Percentiles rank a stretch among this genome's conserved stretches.
These are phyloP conservation scores for Bipolaris cookei DNA, from an alignment of 2,329 filamentous ascomycete species.

Conservation along the genomic window DNA sequence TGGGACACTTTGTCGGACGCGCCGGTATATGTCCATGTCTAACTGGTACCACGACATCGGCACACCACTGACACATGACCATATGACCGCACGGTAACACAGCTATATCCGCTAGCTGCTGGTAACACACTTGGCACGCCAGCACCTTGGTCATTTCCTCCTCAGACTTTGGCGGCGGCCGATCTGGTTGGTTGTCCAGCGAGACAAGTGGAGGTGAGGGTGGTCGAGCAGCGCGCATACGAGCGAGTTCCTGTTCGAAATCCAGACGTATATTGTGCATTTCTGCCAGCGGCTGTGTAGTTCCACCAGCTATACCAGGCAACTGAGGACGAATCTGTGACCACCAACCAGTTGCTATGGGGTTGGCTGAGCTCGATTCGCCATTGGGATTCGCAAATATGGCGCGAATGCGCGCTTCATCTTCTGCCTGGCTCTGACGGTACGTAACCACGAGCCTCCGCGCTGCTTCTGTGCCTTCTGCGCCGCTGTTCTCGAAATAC, in stretches of 20 bases:
- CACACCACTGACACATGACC: slow-evolving; percentile 63
- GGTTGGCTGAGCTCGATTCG: not conserved
- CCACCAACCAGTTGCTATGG: not conserved
- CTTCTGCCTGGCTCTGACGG: not conserved
- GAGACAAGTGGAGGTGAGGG: slow-evolving; percentile 33
- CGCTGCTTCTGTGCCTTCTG: slow-evolving; percentile 3
- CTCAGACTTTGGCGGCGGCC: slow-evolving; percentile 57
- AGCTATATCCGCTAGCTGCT: slow-evolving; percentile 59
- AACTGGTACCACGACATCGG: slow-evolving; percentile 57
- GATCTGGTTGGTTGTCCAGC: slow-evolving; percentile 55
- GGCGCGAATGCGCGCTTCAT: slow-evolving; percentile 2
- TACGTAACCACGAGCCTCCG: not conserved
- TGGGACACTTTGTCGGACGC: slow-evolving; percentile 52
- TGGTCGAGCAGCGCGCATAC: slow-evolving; percentile 18
- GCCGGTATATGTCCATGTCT: slow-evolving; percentile 51
- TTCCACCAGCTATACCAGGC: not conserved
- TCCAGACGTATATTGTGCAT: slow-evolving; percentile 1
- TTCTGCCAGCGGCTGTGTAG: not conserved
- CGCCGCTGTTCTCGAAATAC: not conserved
- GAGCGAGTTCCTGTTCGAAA: slow-evolving; percentile 4
- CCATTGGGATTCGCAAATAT: not conserved
- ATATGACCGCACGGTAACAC: slow-evolving; percentile 62
- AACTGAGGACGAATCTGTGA: not conserved
- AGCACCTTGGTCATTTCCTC: slow-evolving; percentile 58
- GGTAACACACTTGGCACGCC: slow-evolving; percentile 61